These are phyloP conservation scores for Stagonosporopsis rhizophila DNA, from an alignment of 2,329 filamentous ascomycete genomes.

Conservation along the genomic window DNA sequence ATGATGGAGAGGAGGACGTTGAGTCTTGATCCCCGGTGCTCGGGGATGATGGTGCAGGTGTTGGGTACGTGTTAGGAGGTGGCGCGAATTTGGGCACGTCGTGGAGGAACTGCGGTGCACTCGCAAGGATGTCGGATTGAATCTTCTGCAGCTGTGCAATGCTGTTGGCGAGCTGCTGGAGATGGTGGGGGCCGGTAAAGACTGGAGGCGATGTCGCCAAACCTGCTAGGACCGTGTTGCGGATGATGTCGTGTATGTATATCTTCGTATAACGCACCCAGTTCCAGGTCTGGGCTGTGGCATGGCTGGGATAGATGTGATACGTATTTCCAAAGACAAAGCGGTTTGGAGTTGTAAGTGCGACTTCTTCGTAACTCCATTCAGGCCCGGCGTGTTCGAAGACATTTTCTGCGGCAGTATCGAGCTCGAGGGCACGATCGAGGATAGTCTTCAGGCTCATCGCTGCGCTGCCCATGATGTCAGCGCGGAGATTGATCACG, in stretches of 20 bases:
- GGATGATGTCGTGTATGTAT: slow-evolving; percentile 46
- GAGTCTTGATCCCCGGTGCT: not conserved
- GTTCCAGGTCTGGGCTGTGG: slow-evolving; percentile 43
- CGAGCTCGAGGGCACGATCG: slow-evolving; percentile 35
- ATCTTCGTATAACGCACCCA: slow-evolving; percentile 45
- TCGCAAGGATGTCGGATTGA: slow-evolving; percentile 45
- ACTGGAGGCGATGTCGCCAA: slow-evolving; percentile 36
- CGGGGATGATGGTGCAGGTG: not conserved
- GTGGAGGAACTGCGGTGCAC: slow-evolving; percentile 45
- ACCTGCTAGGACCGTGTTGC: slow-evolving; percentile 38
- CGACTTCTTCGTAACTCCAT: slow-evolving; percentile 34
- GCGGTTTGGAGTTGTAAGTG: not conserved
- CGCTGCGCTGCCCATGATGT: slow-evolving; percentile 26
- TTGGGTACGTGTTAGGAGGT: not conserved
- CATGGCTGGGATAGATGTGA: slow-evolving; percentile 40
- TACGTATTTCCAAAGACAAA: slow-evolving; percentile 38
- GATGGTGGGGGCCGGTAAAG: slow-evolving; percentile 30
- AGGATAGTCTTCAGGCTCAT: slow-evolving; percentile 32
- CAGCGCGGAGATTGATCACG: slow-evolving; percentile 36
- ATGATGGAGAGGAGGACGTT: not conserved
- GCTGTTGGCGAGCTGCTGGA: slow-evolving; percentile 31
- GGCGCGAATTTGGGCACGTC: slow-evolving; percentile 35
- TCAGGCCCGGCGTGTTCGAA: slow-evolving; percentile 27
- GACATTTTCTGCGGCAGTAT: slow-evolving; percentile 26
- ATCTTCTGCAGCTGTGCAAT: slow-evolving; percentile 32